These are phyloP conservation scores for Magnusiomyces fungicola DNA, from an alignment of 1,139 yeast species.

Conservation along the genomic window DNA sequence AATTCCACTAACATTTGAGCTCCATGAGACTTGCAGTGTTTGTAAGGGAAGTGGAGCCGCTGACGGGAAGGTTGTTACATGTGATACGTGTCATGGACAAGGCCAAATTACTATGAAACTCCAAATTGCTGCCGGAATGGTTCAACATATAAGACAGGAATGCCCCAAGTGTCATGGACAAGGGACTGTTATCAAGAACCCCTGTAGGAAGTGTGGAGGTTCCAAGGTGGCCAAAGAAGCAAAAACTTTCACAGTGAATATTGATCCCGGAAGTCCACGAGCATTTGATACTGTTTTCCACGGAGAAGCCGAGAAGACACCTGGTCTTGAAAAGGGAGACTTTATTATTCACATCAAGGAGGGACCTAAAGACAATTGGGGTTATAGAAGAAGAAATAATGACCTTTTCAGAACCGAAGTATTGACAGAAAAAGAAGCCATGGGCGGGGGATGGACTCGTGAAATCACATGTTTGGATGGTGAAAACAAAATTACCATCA, in stretches of 20 bases:
- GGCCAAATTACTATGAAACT: slow-evolving; percentile 63
- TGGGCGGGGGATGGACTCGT: slow-evolving; percentile 73
- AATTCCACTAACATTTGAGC: slow-evolving; percentile 53
- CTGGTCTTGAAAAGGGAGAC: slow-evolving; percentile 80
- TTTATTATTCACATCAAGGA: slow-evolving; percentile 49
- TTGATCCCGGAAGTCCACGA: slow-evolving; percentile 66
- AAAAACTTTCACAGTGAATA: slow-evolving; percentile 53
- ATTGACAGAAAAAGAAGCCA: slow-evolving; percentile 62
- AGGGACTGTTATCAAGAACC: slow-evolving; percentile 57
- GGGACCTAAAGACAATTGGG: slow-evolving; percentile 44
- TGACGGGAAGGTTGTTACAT: slow-evolving; percentile 60
- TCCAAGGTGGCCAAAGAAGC: slow-evolving; percentile 49
- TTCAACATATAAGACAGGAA: slow-evolving; percentile 70
- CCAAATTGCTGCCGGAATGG: slow-evolving; percentile 85
- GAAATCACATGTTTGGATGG: slow-evolving; percentile 58
- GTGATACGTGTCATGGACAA: slow-evolving; percentile 64
- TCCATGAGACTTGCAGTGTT: slow-evolving; percentile 65
- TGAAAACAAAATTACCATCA: slow-evolving; percentile 42
- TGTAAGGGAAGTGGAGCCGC: slow-evolving; percentile 84
- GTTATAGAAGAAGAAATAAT: slow-evolving; percentile 73
- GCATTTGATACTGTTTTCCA: slow-evolving; percentile 50
- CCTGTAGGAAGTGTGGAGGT: slow-evolving; percentile 69
- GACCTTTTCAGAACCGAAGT: slow-evolving; percentile 78
- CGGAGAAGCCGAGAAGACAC: slow-evolving; percentile 80
- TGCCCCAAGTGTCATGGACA: slow-evolving; percentile 79